Evolutionary conservation across 495 filamentous ascomycete genomes (phyloP), one percentile per base, ranked within the genome.

Genomic region (Clohesyomyces aquaticus): DNA sequence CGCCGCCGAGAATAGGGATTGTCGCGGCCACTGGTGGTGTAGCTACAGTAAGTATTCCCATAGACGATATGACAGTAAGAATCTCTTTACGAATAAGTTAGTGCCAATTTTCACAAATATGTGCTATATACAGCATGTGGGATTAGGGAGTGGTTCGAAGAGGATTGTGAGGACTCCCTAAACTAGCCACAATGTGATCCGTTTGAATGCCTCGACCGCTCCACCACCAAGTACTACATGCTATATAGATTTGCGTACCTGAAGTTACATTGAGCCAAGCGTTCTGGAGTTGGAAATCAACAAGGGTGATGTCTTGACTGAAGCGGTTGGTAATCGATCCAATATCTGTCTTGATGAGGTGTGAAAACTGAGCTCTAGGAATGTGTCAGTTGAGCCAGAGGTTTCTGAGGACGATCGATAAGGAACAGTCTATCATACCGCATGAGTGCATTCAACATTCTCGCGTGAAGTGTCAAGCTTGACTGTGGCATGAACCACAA

Each of bases 271-370:
- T 65, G 22, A 67, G 60, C 43, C 32, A 70, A 8, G 51, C 19
- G 35, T 14, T 47, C 22, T 59, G 83, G 23, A 77, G 75, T 41
- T 83, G 77, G 72, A 79, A 85, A 68, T 88, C 85, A 22, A 88
- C 80, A 4, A 87, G 77, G 48, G 81, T 76, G 32, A 88, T 75
- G 53, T 87, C 85, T 65, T 87, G 83, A 66, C 81, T 83, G 72
- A 87, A 88, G 29, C 84, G 74, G 66, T 68, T 68, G 16, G 60
- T 63, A 48, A 70, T 68, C 18, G 25, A 42, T 1, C 70, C 70
- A 58, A 61, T 61, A 41, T 57, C 68, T 22, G 42, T 58, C 2
- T 23, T 8, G 0, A 56, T 21, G 21, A 65, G 55, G 48, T 67
- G 60, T 2, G 61, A 68, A 29, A 50, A 47, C 8, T 61, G 63